phyloP scores from a whole-genome alignment of 1,284 basidiomycete species.

The Cutaneotrichosporon arboriforme region DNA sequence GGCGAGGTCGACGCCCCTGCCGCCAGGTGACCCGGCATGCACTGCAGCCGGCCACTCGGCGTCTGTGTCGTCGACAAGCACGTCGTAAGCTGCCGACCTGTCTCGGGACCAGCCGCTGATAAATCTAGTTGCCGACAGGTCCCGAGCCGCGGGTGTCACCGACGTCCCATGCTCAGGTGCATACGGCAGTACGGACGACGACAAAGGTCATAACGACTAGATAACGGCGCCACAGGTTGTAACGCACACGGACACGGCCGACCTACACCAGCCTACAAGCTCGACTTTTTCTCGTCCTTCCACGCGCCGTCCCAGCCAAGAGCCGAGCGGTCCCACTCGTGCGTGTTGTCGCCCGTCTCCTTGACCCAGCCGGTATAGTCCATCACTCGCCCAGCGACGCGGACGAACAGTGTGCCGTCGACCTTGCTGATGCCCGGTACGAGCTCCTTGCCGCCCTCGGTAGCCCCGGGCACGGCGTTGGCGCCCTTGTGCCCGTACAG shows the following conservation, averaged over 20 bases:
- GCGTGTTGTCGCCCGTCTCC: slow-evolving; percentile 34
- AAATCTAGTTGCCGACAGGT: too few species aligned
- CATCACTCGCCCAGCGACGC: slow-evolving; percentile 61
- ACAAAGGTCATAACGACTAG: too few species aligned
- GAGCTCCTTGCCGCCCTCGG: slow-evolving; percentile 35
- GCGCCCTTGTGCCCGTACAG: slow-evolving; percentile 52
- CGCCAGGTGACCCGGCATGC: background rate
- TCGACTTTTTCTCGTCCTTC: slow-evolving; percentile 37
- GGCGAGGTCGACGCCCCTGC: slow-evolving; percentile 4
- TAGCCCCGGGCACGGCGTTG: slow-evolving; percentile 51
- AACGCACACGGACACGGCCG: background rate
- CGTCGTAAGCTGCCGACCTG: too few species aligned
- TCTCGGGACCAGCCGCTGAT: too few species aligned
- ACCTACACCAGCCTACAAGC: background rate
- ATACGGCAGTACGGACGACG: too few species aligned
- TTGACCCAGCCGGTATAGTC: slow-evolving; percentile 59
- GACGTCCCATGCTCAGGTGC: too few species aligned
- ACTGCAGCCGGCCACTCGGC: slow-evolving; percentile 4
- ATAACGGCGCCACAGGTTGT: background rate
- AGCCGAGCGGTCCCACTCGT: slow-evolving; percentile 58
- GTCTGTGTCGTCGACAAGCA: slow-evolving; percentile 10
- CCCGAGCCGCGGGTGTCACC: too few species aligned
- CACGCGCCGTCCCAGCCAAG: slow-evolving; percentile 67
- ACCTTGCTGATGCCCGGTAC: slow-evolving; percentile 49
- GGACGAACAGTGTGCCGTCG: slow-evolving; percentile 61